Conservation (phyloP, 306 rosid genomes). For the Cucurbita maxima region DNA sequence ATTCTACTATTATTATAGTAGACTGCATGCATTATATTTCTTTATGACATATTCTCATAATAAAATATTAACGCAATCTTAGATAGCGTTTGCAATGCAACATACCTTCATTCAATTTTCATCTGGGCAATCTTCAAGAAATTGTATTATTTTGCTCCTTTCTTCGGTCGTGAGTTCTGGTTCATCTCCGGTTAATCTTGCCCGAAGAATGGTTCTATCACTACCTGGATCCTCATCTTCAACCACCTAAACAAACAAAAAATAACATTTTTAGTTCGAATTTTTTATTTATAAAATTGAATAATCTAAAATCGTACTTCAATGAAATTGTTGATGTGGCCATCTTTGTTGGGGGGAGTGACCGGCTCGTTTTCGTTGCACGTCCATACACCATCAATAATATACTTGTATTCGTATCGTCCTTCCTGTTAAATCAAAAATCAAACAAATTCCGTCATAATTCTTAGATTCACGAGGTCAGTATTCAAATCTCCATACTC, state of each 20-base stretch:
- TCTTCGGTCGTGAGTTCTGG: slow-evolving; percentile 51
- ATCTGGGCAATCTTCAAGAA: slow-evolving; percentile 45
- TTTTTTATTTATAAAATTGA: not conserved
- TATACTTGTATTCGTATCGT: slow-evolving; percentile 82
- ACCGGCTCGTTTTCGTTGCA: slow-evolving; percentile 31
- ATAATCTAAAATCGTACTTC: slow-evolving; percentile 35
- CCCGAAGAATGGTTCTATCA: slow-evolving; percentile 27
- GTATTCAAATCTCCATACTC: too few species aligned
- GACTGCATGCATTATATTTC: not conserved
- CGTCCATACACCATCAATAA: slow-evolving; percentile 72
- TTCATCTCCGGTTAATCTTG: slow-evolving; percentile 49
- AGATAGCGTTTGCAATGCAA: not conserved
- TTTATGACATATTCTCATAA: not conserved
- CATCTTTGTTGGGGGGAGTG: slow-evolving; percentile 60
- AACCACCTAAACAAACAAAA: slow-evolving; percentile 29
- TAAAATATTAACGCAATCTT: not conserved
- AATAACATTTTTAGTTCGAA: not conserved
- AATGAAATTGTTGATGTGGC: slow-evolving; percentile 69
- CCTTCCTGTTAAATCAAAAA: slow-evolving; percentile 51
- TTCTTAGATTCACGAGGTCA: not conserved
- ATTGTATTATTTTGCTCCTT: slow-evolving; percentile 38
- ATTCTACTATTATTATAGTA: not conserved
- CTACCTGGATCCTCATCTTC: slow-evolving; percentile 29
- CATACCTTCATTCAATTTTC: slow-evolving; percentile 22
- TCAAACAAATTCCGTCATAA: not conserved